Base-by-base conservation (phyloP, 441 rosid genomes). In the Euphorbia schlechtendalii region DNA sequence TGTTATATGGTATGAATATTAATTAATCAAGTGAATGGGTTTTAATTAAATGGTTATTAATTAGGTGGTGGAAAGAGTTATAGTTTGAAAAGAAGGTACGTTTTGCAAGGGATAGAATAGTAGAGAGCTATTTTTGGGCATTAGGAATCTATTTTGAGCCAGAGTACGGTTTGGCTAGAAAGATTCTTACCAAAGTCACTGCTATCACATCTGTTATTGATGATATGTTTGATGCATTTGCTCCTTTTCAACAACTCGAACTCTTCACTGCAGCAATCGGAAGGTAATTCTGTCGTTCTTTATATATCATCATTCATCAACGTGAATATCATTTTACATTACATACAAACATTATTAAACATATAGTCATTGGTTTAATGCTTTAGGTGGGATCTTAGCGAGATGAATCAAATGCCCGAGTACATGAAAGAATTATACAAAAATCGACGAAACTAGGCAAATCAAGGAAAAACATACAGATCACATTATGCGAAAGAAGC, bases 321-420 rank as follows among this genome's bases (percentile, higher is more conserved):
- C 8, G 11, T 38, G 41, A 38, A 38, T 38, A 38, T 38, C 41
- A 38, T 1, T 38, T 38, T 38, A 38, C 7, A 7, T 32, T 2
- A 7, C 3, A 3, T 32, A 32, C 36, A 7, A 32, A 32, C 36
- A 11, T 4, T n/a, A n/a, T n/a, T n/a, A n/a, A n/a, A n/a, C n/a
- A n/a, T n/a, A n/a, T n/a, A n/a, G n/a, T n/a, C n/a, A n/a, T n/a
- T n/a, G n/a, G n/a, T n/a, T n/a, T n/a, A n/a, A 41, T 6, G 30
- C 18, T 58, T 52, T 66, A 82, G 81, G 67, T 82, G 84, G 83
- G 80, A 80, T 5, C 21, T 59, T 4, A 25, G 14, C 3, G 73
- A 49, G 3, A 25, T n/a, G 3, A 59, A 75, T 36, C 36, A 55
- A 18, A 67, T 78, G 0, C 87, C 83, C 0, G 68, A 71, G 18